Evolutionary conservation across 306 rosid genomes (phyloP), one percentile per base, ranked within the genome.

Genomic region (Lupinus albus): DNA sequence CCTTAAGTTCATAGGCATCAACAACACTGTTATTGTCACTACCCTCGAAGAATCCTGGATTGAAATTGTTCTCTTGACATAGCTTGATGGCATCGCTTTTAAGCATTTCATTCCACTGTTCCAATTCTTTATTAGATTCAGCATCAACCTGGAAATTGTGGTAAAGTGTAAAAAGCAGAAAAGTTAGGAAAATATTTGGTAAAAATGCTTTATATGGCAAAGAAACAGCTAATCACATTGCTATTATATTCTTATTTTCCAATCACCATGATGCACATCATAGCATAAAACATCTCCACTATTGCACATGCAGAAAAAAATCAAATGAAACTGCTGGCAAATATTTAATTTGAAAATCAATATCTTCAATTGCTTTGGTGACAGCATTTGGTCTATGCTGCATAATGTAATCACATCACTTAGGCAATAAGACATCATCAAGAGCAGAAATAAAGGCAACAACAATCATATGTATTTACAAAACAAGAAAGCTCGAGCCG

Each of bases 1-100:
- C 99, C 95, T 90, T 93, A 61, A 93, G 78, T 74, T 93, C 99
- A 71, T 93, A 93, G 61, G 97, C 99, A 82, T 93, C 99, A 71
- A 90, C 77, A 49, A 79, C 95, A 25, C 84, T 64, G 63, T 85
- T 81, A 71, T 86, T 86, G 68, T 93, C 99, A 72, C 91, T 83
- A 33, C 99, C 85, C 92, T 93, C 99, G 1, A 93, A 93, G 77
- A 86, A 93, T 70, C 99, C 99, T 49, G 95, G 64, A 75, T 85
- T 86, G 73, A 93, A 93, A 72, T 88, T 88, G 82, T 93, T 93
- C 68, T 90, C 97, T 62, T 86, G 97, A 81, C 99, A 90, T 36
- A 93, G 84, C 76, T 80, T 93, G 72, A 93, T 64, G 8, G 84
- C 95, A 12, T 93, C 99, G 67, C 77, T 90, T 85, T 85, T 90